A percentile compares a stretch with the other conserved stretches of the same genome.
These are phyloP conservation scores for Sporopachydermia cereana DNA, from an alignment of 1,139 yeast species.

Conservation along the genomic window DNA sequence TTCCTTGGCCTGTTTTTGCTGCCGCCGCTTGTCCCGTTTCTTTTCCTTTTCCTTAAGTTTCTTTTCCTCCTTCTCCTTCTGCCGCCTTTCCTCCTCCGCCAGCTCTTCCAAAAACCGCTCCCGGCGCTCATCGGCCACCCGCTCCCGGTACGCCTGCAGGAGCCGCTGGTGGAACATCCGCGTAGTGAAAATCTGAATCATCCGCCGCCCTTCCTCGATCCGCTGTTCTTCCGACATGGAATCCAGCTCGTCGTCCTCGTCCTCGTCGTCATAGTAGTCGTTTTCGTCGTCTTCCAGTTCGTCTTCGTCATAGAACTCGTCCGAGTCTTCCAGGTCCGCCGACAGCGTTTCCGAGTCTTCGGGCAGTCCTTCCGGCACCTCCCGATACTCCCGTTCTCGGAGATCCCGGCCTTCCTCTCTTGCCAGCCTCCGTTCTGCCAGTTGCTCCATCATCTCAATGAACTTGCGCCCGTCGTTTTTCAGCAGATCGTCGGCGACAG, in stretches of 20 bases:
- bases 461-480: slow-evolving; percentile 66
- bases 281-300: slow-evolving; percentile 15
- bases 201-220: slow-evolving; percentile 63
- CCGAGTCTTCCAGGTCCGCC: slow-evolving; percentile 22
- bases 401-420: slow-evolving; percentile 33
- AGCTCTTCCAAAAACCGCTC: slow-evolving; percentile 64
- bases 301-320: slow-evolving; percentile 20
- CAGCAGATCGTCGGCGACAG: slow-evolving; percentile 67
- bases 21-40: slow-evolving; percentile 65
- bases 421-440: slow-evolving; percentile 46
- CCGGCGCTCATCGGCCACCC: slow-evolving; percentile 63
- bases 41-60: slow-evolving; percentile 64
- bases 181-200: slow-evolving; percentile 67
- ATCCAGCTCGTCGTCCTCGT: slow-evolving; percentile 17
- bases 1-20: slow-evolving; percentile 60
- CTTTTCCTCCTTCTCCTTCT: slow-evolving; percentile 61
- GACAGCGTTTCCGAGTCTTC: slow-evolving; percentile 16
- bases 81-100: slow-evolving; percentile 62
- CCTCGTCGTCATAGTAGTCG: slow-evolving; percentile 14
- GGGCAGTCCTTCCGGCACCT: slow-evolving; percentile 26
- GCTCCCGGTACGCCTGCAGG: slow-evolving; percentile 60
- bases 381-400: slow-evolving; percentile 20
- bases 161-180: slow-evolving; percentile 63
- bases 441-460: slow-evolving; percentile 65
- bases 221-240: slow-evolving; percentile 53